Conservation (phyloP, 2,329 filamentous ascomycete species). For the Dothideomycetes sp. region DNA sequence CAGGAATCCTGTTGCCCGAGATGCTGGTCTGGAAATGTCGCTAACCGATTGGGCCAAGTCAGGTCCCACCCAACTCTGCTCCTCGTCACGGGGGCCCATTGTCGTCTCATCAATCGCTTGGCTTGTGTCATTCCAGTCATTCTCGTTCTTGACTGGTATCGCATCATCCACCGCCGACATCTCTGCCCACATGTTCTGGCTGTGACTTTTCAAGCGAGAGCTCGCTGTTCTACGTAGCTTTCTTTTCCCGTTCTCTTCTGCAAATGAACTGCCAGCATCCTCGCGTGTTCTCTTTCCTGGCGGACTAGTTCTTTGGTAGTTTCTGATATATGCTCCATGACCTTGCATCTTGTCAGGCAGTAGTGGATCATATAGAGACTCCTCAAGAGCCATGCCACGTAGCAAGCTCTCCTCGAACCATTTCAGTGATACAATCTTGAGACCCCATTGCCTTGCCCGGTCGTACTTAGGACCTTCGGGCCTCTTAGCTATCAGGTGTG, state of each 20-base stretch:
- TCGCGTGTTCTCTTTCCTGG: slow-evolving; percentile 45
- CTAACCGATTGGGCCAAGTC: too few relatives aligned
- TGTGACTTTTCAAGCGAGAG: slow-evolving; percentile 68
- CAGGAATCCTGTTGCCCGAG: background rate
- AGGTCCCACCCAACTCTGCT: too few relatives aligned
- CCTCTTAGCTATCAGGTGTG: slow-evolving; percentile 71
- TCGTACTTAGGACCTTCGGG: slow-evolving; percentile 83
- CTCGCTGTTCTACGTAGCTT: slow-evolving; percentile 85
- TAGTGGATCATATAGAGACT: slow-evolving; percentile 69
- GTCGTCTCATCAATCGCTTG: too few relatives aligned
- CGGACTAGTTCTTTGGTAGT: background rate
- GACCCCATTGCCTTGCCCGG: slow-evolving; percentile 72
- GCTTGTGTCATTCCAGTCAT: background rate
- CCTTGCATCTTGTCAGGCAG: slow-evolving; percentile 63
- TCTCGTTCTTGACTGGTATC: slow-evolving; percentile 4
- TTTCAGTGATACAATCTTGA: slow-evolving; percentile 67
- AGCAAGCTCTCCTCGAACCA: slow-evolving; percentile 79
- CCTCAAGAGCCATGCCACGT: slow-evolving; percentile 83
- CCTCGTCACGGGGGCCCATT: too few relatives aligned
- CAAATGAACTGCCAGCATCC: slow-evolving; percentile 10
- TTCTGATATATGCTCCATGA: slow-evolving; percentile 50
- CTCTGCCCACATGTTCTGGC: slow-evolving; percentile 79
- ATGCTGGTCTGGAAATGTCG: background rate
- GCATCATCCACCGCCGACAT: slow-evolving; percentile 45
- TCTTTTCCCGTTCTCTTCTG: slow-evolving; percentile 49